Evolutionary conservation across 164 flowering plant genomes (phyloP).

Genomic region (Tetracentron sinense): DNA sequence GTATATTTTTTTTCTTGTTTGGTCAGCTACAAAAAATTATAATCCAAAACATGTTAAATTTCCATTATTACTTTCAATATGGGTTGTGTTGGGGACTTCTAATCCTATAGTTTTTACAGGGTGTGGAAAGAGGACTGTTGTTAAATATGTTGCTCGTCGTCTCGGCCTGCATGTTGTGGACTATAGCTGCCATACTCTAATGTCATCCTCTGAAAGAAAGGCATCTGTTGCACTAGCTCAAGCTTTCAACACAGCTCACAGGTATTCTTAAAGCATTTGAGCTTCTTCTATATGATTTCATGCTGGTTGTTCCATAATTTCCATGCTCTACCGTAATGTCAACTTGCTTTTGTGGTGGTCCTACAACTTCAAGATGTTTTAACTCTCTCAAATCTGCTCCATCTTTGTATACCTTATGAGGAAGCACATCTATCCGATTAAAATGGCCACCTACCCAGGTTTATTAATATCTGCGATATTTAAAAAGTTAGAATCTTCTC

Average conservation of each 20-base stretch:
- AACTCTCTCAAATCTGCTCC: too few relatives aligned
- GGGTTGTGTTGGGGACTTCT: slow-evolving; percentile 4
- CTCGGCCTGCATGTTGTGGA: slow-evolving; percentile 90
- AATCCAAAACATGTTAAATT: neutral
- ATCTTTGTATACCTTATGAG: too few relatives aligned
- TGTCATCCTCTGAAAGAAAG: slow-evolving; percentile 68
- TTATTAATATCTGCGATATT: too few relatives aligned
- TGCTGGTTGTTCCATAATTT: neutral
- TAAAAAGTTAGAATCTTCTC: too few relatives aligned
- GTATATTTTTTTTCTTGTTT: neutral
- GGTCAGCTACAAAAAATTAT: neutral
- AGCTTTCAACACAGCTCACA: slow-evolving; percentile 67
- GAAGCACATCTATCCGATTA: too few relatives aligned
- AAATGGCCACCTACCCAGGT: too few relatives aligned
- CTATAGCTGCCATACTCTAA: slow-evolving; percentile 64
- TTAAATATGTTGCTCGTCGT: slow-evolving; percentile 66
- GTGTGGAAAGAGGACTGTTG: slow-evolving; percentile 83
- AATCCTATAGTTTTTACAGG: slow-evolving; percentile 42
- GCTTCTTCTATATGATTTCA: neutral
- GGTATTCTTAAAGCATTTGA: slow-evolving; percentile 35
- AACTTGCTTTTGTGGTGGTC: neutral
- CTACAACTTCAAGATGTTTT: too few relatives aligned
- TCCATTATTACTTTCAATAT: neutral
- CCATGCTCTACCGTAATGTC: neutral
- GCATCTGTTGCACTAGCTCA: slow-evolving; percentile 60